phyloP scores from a whole-genome alignment of 768 basidiomycete genomes.

The Kwoniella bestiolae region DNA sequence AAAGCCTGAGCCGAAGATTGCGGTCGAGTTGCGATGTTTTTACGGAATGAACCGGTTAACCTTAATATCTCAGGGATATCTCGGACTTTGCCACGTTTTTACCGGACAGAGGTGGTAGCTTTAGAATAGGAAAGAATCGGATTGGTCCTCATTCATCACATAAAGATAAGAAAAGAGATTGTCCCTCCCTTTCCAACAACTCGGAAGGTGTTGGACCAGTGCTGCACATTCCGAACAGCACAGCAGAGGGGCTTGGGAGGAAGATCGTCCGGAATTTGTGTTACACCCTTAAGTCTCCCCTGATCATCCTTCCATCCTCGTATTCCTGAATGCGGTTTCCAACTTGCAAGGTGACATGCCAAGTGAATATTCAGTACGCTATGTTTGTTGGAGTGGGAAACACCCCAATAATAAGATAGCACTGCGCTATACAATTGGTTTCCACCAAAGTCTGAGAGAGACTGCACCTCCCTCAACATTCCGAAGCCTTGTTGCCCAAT shows the following conservation, averaged over 20 bases:
- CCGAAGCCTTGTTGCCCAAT: not conserved
- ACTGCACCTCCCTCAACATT: not conserved
- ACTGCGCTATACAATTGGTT: too few relatives aligned
- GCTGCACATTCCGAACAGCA: not conserved
- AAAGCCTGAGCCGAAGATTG: not conserved
- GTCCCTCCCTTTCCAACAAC: not conserved
- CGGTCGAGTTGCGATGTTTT: not conserved
- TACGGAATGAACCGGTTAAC: conserved; percentile 10
- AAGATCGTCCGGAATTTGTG: too few relatives aligned
- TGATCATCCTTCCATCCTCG: too few relatives aligned
- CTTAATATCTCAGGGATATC: not conserved
- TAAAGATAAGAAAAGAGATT: not conserved
- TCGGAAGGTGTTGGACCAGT: not conserved
- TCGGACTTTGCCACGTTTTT: not conserved
- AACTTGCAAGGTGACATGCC: too few relatives aligned
- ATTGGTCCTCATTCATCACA: not conserved
- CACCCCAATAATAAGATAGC: too few relatives aligned
- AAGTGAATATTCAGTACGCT: too few relatives aligned
- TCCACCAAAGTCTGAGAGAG: not conserved
- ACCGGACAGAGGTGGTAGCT: not conserved
- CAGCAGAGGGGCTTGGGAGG: too few relatives aligned
- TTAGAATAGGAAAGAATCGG: not conserved
- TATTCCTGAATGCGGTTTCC: too few relatives aligned
- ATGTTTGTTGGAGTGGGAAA: too few relatives aligned
- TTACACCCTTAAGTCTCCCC: too few relatives aligned